Conservation (phyloP, 345 rosid species). For the Alliaria petiolata region DNA sequence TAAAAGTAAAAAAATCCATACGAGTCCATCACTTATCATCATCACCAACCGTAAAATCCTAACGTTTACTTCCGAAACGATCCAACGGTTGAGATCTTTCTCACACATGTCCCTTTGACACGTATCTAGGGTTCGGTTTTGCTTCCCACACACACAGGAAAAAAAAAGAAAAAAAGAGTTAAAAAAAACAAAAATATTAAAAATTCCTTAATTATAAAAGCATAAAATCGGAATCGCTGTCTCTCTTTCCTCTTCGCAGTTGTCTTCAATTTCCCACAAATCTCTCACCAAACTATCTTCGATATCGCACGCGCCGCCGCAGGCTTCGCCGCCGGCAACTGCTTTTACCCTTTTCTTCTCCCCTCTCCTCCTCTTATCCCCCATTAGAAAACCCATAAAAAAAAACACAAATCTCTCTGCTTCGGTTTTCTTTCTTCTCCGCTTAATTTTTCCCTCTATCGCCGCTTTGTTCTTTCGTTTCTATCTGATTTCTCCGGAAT, state of each 20-base stretch:
- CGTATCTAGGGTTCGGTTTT: not conserved
- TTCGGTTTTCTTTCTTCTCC: not conserved
- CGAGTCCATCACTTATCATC: not conserved
- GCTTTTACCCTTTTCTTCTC: constrained; percentile 33
- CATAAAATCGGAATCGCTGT: not conserved
- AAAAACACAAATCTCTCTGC: not conserved
- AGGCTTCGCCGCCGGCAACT: constrained; percentile 49
- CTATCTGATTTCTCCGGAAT: constrained; percentile 22
- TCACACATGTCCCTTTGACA: not conserved
- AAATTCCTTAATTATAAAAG: not conserved
- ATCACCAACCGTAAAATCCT: not conserved
- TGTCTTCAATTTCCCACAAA: constrained; percentile 4
- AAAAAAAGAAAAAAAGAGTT: not conserved
- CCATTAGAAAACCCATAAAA: constrained; percentile 19
- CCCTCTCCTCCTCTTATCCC: constrained; percentile 43
- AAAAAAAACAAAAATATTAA: no score
- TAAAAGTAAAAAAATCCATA: no score
- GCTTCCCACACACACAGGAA: not conserved
- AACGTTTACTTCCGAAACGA: not conserved
- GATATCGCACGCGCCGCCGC: constrained; percentile 48
- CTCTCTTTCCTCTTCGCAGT: constrained; percentile 11
- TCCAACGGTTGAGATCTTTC: constrained; percentile 2
- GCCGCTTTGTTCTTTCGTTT: constrained; percentile 28
- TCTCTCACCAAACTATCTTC: constrained; percentile 13
- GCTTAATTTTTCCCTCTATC: not conserved